These are phyloP conservation scores for Eleusine indica DNA, from an alignment of 176 grass and related monocot species.

Conservation along the genomic window DNA sequence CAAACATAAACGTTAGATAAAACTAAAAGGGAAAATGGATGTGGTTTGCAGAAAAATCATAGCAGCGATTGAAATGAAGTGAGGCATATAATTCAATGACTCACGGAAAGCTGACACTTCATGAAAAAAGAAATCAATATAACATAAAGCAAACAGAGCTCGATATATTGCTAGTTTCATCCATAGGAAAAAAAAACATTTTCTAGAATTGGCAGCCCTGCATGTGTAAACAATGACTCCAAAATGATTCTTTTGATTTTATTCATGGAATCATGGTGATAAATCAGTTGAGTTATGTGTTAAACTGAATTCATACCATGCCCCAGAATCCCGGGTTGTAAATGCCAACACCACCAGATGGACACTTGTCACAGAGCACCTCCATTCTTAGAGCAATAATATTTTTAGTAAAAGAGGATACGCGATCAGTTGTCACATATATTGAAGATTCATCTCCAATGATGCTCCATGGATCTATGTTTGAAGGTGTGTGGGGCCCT, in stretches of 20 bases:
- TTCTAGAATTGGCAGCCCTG: too few species aligned
- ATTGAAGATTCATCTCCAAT: slow-evolving; percentile 66
- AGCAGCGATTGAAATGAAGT: too few species aligned
- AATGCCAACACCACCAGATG: slow-evolving; percentile 55
- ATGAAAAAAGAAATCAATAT: too few species aligned
- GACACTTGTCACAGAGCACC: slow-evolving; percentile 60
- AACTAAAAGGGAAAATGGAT: background rate
- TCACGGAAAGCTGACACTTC: too few species aligned
- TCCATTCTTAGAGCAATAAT: slow-evolving; percentile 73
- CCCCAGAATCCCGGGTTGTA: slow-evolving; percentile 94
- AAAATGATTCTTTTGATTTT: too few species aligned
- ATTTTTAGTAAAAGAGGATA: slow-evolving; percentile 65
- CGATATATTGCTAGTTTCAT: too few species aligned
- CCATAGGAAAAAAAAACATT: too few species aligned
- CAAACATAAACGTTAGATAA: background rate
- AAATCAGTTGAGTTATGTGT: background rate
- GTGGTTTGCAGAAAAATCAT: background rate
- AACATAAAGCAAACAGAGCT: too few species aligned
- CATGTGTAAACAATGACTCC: too few species aligned
- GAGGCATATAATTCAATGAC: too few species aligned
- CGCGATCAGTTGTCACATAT: slow-evolving; percentile 57
- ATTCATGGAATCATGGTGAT: background rate
- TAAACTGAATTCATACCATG: slow-evolving; percentile 52
- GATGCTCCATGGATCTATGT: slow-evolving; percentile 72
- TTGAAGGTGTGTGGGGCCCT: slow-evolving; percentile 77